A percentile compares a stretch with the other conserved stretches of the same genome.
These are phyloP conservation scores for Alternaria ventricosa DNA, from an alignment of 2,329 filamentous ascomycete genomes.

Conservation along the genomic window DNA sequence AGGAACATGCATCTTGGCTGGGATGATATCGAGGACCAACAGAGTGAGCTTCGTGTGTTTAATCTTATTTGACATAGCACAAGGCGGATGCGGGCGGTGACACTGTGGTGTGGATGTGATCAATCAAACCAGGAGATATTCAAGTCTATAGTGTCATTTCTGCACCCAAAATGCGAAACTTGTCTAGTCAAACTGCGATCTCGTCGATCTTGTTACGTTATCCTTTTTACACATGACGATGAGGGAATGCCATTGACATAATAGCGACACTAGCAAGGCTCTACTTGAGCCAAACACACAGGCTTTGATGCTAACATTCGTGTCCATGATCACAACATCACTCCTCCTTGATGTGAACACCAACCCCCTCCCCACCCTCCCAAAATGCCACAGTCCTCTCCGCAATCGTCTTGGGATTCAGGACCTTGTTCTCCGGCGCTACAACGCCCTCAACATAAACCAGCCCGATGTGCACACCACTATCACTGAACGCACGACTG, in stretches of 20 bases:
- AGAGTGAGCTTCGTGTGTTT: not conserved
- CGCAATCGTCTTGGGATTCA: slow-evolving; percentile 57
- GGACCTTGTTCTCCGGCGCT: slow-evolving; percentile 45
- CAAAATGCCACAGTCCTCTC: slow-evolving; percentile 54
- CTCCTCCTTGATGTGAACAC: slow-evolving; percentile 47
- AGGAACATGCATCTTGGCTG: not conserved
- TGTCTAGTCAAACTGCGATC: not conserved
- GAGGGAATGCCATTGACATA: not conserved
- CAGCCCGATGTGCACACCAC: slow-evolving; percentile 57
- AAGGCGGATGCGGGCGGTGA: not conserved
- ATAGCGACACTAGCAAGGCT: not conserved
- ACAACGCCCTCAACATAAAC: slow-evolving; percentile 57
- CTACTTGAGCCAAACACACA: not conserved
- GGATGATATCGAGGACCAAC: not conserved
- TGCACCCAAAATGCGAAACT: not conserved
- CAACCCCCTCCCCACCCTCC: slow-evolving; percentile 48
- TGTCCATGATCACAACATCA: no score
- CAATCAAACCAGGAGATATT: not conserved
- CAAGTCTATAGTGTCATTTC: not conserved
- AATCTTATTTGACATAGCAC: not conserved
- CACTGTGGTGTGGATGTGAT: not conserved
- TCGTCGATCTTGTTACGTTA: not conserved
- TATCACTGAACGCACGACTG: slow-evolving; percentile 49
- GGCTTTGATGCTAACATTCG: no score
- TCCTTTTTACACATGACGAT: not conserved